phyloP scores from a whole-genome alignment of 2,329 filamentous ascomycete species.

The Penicillium paneum region DNA sequence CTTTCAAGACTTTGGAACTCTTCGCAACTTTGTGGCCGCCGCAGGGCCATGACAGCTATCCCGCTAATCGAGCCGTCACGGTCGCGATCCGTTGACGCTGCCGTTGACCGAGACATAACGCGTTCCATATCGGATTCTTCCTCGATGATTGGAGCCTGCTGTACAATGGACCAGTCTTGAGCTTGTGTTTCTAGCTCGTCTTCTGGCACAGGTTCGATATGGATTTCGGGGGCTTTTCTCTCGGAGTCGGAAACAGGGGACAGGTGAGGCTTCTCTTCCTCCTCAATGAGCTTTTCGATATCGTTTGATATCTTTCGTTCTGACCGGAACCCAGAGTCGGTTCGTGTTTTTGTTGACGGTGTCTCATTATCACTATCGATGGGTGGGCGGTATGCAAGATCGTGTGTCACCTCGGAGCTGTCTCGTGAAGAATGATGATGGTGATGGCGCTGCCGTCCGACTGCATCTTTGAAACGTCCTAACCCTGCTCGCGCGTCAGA shows the following conservation, averaged over 20 bases:
- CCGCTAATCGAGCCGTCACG: conserved; percentile 19
- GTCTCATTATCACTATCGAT: conserved; percentile 32
- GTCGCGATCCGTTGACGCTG: conserved; percentile 29
- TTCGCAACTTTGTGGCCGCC: conserved; percentile 38
- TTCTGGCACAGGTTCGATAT: conserved; percentile 28
- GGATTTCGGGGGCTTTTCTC: conserved; percentile 33
- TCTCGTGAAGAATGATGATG: conserved; percentile 42
- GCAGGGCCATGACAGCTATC: conserved; percentile 31
- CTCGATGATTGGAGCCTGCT: conserved; percentile 22
- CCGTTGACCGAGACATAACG: conserved; percentile 29
- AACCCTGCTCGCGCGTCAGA: conserved; percentile 79
- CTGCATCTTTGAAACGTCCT: conserved; percentile 79
- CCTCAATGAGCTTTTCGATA: conserved; percentile 14
- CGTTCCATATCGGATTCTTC: conserved; percentile 31
- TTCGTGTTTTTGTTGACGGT: conserved; percentile 8
- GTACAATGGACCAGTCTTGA: conserved; percentile 14
- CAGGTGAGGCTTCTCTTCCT: conserved; percentile 15
- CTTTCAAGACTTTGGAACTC: conserved; percentile 24
- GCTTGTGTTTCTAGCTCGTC: conserved; percentile 17
- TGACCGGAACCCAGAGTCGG: conserved; percentile 15
- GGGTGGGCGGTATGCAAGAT: conserved; percentile 27
- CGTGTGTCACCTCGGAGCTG: conserved; percentile 28
- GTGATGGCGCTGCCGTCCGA: conserved; percentile 53
- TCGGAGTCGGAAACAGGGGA: conserved; percentile 11
- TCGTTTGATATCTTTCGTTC: conserved; percentile 21